phyloP scores from a whole-genome alignment of 78 protist species.

The Polysphondylium violaceum region DNA sequence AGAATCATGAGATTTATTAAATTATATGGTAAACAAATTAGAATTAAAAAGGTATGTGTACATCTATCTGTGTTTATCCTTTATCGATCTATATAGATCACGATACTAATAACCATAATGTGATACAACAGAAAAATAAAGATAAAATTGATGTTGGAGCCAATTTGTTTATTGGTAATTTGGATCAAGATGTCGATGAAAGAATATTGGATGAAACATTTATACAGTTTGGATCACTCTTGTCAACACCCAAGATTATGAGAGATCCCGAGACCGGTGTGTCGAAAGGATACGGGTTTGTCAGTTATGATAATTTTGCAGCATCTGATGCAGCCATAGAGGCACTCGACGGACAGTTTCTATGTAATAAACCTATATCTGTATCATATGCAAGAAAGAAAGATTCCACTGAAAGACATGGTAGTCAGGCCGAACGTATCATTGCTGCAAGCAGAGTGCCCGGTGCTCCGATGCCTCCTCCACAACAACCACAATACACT shows the following conservation, averaged over 20 bases:
- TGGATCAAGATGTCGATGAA: constrained; percentile 97
- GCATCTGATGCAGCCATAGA: constrained; percentile 91
- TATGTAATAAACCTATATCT: constrained; percentile 80
- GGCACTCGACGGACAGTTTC: constrained; percentile 90
- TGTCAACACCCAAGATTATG: constrained; percentile 93
- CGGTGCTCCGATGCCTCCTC: not conserved
- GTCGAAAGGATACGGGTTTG: constrained; percentile 97
- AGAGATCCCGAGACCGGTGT: constrained; percentile 95
- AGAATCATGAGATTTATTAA: constrained; percentile 92
- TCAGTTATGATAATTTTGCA: constrained; percentile 94
- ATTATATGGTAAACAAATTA: constrained; percentile 95
- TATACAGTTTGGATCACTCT: constrained; percentile 95
- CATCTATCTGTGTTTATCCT: not conserved
- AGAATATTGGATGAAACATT: constrained; percentile 97
- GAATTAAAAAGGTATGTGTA: constrained; percentile 88
- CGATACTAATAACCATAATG: not conserved
- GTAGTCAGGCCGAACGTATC: constrained; percentile 77
- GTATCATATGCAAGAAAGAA: constrained; percentile 85
- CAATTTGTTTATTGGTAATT: constrained; percentile 97
- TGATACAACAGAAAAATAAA: constrained; percentile 24
- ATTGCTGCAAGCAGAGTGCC: constrained; percentile 75
- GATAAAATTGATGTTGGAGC: constrained; percentile 93
- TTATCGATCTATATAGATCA: not conserved
- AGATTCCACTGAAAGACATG: constrained; percentile 78
- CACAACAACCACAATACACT: not conserved